Evolutionary conservation across 192 early-diverging fungal genomes (phyloP), one percentile per base, ranked within the genome.

Genomic region (Backusella mclennaniae): DNA sequence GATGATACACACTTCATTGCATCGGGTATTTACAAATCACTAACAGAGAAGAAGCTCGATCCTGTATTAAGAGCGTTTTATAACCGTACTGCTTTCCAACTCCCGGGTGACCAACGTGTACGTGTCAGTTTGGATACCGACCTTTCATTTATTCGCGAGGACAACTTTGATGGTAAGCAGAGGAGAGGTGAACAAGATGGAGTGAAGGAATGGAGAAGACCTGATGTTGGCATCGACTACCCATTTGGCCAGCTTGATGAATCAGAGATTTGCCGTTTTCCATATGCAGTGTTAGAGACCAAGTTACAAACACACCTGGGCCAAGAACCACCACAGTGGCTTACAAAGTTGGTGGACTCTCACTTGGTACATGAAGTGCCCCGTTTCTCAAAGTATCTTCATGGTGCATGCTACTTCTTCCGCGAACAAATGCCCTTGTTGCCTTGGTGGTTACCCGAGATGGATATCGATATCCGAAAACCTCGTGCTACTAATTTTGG

Each of bases 61-160:
- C 81, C 81, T 7, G 77, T 82, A 15, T 39, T 79, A 11, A 77
- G 81, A 31, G 73, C 75, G 6, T 78, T 79, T 35, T 82, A 82
- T 74, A 75, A 82, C 33, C 81, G 81, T 41, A 82, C 81, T n/a
- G 81, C 81, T 29, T 82, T 82, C 46, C 81, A 82, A 56, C 59
- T 82, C 1, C 81, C 81, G 66, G 96, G 95, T 23, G 81, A 82
- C 44, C 89, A 94, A 9, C 87, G 93, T 15, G 96, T 98, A 68
- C 90, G 97, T 56, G 95, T 99, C 42, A 96, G 95, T 46, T 85
- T 99, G 12, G 97, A 99, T 83, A 96, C 96, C 0, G 95, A 99
- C 78, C 84, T 99, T 69, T 92, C 93, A 59, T 94, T 98, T 88
- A 93, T 97, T 78, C 94, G 96, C 35, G 97, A 99, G 78, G 97